Evolutionary conservation across 306 rosid genomes (phyloP).

Genomic region (Trifolium subterraneum): DNA sequence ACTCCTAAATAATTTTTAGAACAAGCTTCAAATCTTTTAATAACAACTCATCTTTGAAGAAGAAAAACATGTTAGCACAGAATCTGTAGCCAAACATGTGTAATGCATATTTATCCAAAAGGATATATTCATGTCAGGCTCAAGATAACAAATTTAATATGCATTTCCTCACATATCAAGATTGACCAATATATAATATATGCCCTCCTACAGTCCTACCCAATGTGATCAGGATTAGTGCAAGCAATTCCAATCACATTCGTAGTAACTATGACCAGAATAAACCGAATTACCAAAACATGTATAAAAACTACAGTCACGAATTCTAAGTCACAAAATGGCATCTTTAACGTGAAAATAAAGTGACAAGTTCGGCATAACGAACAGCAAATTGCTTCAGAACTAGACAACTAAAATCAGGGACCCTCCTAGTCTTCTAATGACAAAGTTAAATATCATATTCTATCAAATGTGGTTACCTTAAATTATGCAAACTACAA

Average conservation of each 20-base stretch:
- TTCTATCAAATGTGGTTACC: conserved; percentile 2
- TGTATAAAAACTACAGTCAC: neutral
- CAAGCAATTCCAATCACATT: neutral
- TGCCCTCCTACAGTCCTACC: too few species aligned
- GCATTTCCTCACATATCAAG: too few species aligned
- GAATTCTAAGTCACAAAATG: neutral
- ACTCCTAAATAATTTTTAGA: neutral
- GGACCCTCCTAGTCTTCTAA: conserved; percentile 5
- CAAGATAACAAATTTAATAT: conserved; percentile 4
- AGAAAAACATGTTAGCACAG: neutral
- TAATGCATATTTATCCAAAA: conserved; percentile 6
- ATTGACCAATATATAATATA: too few species aligned
- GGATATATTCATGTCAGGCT: conserved; percentile 17
- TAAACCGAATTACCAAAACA: conserved; percentile 11
- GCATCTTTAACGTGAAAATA: neutral
- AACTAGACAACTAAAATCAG: conserved; percentile 6
- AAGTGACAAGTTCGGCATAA: neutral
- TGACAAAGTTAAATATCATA: conserved; percentile 12
- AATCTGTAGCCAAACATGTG: conserved; percentile 2
- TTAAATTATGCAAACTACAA: neutral
- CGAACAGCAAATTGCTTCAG: neutral
- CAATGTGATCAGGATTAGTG: too few species aligned
- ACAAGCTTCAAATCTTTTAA: neutral
- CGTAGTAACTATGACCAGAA: neutral
- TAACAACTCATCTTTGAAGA: neutral